Evolutionary conservation across 495 filamentous ascomycete genomes (phyloP).

Genomic region (Penicillium simplicissimum): DNA sequence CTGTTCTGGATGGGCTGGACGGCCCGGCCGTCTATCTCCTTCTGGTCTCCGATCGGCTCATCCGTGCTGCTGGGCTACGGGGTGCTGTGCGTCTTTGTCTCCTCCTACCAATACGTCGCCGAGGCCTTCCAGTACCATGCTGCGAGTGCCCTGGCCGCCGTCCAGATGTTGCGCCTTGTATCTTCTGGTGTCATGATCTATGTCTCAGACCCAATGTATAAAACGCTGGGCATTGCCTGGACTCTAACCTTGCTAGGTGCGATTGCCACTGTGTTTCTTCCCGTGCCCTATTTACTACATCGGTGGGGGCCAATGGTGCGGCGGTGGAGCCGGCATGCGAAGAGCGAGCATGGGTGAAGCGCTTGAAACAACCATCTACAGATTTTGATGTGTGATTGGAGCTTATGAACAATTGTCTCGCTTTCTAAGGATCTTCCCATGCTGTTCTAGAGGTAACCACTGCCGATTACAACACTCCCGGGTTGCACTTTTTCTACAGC

Average conservation of each 20-base stretch:
- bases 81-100: slow-evolving; percentile 47
- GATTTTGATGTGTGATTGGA: neutral
- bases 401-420: neutral
- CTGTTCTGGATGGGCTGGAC: slow-evolving; percentile 64
- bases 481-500: too few species aligned
- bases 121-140: slow-evolving; percentile 43
- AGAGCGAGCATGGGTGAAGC: neutral
- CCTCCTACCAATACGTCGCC: slow-evolving; percentile 51
- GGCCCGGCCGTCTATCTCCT: slow-evolving; percentile 42
- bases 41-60: slow-evolving; percentile 47
- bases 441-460: neutral
- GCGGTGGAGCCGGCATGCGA: slow-evolving; percentile 14
- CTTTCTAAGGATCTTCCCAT: neutral
- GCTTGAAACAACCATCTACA: neutral
- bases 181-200: slow-evolving; percentile 47
- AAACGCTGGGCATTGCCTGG: slow-evolving; percentile 49
- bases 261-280: slow-evolving; percentile 46
- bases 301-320: slow-evolving; percentile 11
- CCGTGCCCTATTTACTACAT: slow-evolving; percentile 50
- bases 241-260: slow-evolving; percentile 49
- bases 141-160: slow-evolving; percentile 43
- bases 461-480: too few species aligned
- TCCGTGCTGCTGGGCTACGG: slow-evolving; percentile 51
- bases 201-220: slow-evolving; percentile 45
- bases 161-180: slow-evolving; percentile 48